phyloP scores from a whole-genome alignment of 257 asterid genomes.

The Nicotiana attenuata region DNA sequence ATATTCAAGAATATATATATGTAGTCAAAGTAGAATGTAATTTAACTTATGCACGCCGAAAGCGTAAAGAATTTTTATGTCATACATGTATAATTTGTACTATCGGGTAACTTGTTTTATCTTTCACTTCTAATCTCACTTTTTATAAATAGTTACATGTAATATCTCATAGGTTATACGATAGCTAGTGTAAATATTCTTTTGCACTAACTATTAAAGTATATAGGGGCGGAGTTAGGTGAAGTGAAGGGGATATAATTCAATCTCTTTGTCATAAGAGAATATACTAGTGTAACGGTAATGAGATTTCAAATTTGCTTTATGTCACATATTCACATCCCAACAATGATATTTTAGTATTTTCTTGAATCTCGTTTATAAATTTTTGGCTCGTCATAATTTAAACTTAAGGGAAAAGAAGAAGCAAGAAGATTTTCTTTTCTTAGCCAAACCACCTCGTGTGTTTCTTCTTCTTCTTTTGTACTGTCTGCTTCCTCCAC shows the following conservation, averaged over 20 bases:
- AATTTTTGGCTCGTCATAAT: not conserved
- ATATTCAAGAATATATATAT: not conserved
- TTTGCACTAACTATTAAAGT: not conserved
- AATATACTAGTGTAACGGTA: not conserved
- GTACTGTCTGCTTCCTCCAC: constrained; percentile 31
- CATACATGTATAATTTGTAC: not conserved
- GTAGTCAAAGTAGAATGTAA: not conserved
- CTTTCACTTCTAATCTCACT: not conserved
- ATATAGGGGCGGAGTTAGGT: not conserved
- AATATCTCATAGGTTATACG: not conserved
- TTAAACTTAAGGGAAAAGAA: not conserved
- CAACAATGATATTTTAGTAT: not conserved
- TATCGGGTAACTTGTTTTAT: not conserved
- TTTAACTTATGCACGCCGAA: not conserved
- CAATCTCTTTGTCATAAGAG: not conserved
- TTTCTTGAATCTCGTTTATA: not conserved
- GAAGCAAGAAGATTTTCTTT: not conserved
- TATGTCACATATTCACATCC: not conserved
- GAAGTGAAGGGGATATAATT: too few relatives aligned
- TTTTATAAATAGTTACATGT: not conserved
- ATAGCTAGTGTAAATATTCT: not conserved
- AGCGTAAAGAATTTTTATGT: not conserved
- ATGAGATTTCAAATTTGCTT: not conserved
- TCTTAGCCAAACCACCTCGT: constrained; percentile 18
- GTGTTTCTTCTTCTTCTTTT: constrained; percentile 30